phyloP scores from a whole-genome alignment of 106 monocot genomes.

The Dendrobium nobile region DNA sequence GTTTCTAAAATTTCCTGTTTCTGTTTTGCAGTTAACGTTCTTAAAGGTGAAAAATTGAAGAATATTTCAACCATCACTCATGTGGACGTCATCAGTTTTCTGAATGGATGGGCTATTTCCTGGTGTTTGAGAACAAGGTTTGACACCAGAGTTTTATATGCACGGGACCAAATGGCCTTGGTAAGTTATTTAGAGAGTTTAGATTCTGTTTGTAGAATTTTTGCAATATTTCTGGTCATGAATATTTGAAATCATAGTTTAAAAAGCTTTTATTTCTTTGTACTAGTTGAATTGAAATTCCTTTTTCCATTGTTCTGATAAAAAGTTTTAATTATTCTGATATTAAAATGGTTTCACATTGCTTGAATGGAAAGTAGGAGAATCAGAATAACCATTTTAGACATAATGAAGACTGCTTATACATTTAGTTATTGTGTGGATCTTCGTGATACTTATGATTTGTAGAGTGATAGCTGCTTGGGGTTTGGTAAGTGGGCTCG shows the following conservation, averaged over 20 bases:
- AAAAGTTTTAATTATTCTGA: neutral
- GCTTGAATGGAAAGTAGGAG: neutral
- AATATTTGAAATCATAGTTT: neutral
- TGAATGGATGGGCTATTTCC: conserved; percentile 97
- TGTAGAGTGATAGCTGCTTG: neutral
- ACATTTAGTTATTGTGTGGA: neutral
- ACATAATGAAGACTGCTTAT: too few species aligned
- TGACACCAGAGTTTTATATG: conserved; percentile 88
- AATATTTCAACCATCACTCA: conserved; percentile 70
- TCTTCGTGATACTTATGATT: neutral
- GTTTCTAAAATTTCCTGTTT: neutral
- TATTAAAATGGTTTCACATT: neutral
- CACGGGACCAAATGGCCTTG: conserved; percentile 96
- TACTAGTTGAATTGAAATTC: neutral
- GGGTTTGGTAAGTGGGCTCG: too few species aligned
- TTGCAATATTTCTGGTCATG: neutral
- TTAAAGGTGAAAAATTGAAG: conserved; percentile 91
- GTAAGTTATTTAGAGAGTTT: conserved; percentile 33
- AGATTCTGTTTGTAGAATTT: neutral
- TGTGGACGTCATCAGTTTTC: conserved; percentile 83
- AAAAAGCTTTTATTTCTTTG: neutral
- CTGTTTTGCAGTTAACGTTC: conserved; percentile 55
- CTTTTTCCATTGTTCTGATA: neutral
- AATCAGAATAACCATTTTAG: neutral
- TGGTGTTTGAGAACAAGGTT: conserved; percentile 93